Conservation (phyloP, 75 land plant genomes). For the Cupressus sempervirens region DNA sequence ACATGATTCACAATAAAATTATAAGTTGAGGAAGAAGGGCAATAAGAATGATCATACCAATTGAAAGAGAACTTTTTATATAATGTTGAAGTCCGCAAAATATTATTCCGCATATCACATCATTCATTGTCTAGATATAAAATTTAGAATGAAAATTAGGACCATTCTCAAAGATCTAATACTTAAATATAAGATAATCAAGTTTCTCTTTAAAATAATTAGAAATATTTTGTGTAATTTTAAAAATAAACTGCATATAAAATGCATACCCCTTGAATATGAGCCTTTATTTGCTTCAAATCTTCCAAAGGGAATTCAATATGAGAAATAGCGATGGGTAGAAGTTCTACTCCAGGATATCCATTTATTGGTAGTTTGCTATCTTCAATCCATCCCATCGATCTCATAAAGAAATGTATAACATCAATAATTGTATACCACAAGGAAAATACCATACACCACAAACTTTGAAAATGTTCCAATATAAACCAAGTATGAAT, state of each 20-base stretch:
- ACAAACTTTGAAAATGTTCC: not conserved
- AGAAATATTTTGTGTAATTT: not conserved
- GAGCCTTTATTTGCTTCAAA: not conserved
- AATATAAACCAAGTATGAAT: not conserved
- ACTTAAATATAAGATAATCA: not conserved
- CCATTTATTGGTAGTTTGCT: constrained; percentile 24
- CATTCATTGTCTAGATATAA: constrained; percentile 30
- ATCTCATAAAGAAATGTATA: constrained; percentile 9
- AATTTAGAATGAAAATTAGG: not conserved
- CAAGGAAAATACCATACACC: constrained; percentile 12
- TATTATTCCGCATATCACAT: constrained; percentile 29
- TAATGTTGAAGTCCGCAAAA: constrained; percentile 27
- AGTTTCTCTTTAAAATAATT: no score
- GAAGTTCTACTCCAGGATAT: constrained; percentile 18
- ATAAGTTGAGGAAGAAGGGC: not conserved
- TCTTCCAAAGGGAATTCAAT: not conserved
- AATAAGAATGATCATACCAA: not conserved
- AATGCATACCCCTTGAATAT: not conserved
- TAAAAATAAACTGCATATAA: not conserved
- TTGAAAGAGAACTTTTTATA: constrained; percentile 11
- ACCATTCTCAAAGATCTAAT: not conserved
- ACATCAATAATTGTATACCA: constrained; percentile 28
- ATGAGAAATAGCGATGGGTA: not conserved
- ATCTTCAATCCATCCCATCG: constrained; percentile 23
- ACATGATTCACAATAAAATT: no score